Conservation (phyloP, 2,329 filamentous ascomycete genomes). For the Colletotrichum simmondsii region DNA sequence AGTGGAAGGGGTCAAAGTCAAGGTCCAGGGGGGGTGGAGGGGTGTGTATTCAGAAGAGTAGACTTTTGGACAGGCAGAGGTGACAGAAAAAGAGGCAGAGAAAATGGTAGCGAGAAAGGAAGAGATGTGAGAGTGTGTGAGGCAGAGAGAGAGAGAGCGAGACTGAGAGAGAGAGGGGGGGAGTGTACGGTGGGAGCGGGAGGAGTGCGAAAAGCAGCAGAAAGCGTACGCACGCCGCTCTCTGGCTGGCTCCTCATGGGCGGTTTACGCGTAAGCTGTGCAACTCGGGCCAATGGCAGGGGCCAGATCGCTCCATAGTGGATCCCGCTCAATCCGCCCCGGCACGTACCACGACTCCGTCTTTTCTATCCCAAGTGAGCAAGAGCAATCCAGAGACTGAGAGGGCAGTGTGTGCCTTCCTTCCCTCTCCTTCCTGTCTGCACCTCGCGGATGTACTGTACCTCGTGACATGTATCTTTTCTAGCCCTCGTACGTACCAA, state of each 20-base stretch:
- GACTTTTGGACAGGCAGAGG: not conserved
- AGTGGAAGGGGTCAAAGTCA: slow-evolving; percentile 1
- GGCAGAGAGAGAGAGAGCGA: not conserved
- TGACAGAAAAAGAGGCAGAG: not conserved
- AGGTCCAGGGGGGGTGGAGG: slow-evolving; percentile 4
- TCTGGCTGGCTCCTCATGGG: slow-evolving; percentile 34
- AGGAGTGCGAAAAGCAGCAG: slow-evolving; percentile 24
- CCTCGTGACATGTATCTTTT: not conserved
- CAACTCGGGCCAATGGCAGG: slow-evolving; percentile 39
- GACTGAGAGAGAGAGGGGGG: slow-evolving; percentile 11
- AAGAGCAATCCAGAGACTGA: not conserved
- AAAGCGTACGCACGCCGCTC: slow-evolving; percentile 31
- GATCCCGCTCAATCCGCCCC: slow-evolving; percentile 25
- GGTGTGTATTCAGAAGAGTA: not conserved
- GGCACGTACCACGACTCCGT: slow-evolving; percentile 33
- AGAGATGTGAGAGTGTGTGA: too few relatives aligned
- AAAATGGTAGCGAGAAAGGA: not conserved
- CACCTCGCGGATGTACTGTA: not conserved
- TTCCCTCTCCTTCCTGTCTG: not conserved
- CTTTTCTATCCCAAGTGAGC: not conserved
- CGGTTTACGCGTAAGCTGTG: slow-evolving; percentile 46
- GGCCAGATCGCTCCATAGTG: slow-evolving; percentile 17
- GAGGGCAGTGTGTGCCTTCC: not conserved
- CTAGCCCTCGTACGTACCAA: not conserved
- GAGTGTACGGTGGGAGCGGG: not conserved